phyloP scores from a whole-genome alignment of 2,329 filamentous ascomycete species.

The Chlorencoelia australis region DNA sequence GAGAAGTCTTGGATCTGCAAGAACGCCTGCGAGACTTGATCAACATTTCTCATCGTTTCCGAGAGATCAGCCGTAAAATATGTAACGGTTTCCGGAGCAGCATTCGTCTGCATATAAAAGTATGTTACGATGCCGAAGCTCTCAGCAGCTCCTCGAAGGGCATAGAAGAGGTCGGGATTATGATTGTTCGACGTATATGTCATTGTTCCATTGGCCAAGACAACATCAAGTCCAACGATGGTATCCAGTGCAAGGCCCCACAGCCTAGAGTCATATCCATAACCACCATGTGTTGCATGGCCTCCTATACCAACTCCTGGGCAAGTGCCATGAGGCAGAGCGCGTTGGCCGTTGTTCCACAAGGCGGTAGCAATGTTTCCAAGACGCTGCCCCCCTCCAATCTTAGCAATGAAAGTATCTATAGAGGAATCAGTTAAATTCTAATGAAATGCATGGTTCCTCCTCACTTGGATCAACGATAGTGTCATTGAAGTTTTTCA shows the following conservation, averaged over 20 bases:
- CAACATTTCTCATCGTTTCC: slow-evolving; percentile 10
- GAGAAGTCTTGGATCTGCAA: slow-evolving; percentile 32
- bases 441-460: rapidly evolving
- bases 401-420: slow-evolving; percentile 17
- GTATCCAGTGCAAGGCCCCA: slow-evolving; percentile 6
- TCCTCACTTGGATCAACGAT: slow-evolving; percentile 33
- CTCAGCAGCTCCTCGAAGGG: slow-evolving; percentile 27
- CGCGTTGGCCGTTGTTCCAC: slow-evolving; percentile 27
- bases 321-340: slow-evolving; percentile 18
- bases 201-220: slow-evolving; percentile 29
- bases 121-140: slow-evolving; percentile 28
- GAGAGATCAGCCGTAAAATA: slow-evolving; percentile 17
- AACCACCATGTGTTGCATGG: slow-evolving; percentile 4
- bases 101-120: slow-evolving; percentile 26
- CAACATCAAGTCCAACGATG: slow-evolving; percentile 30
- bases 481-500: slow-evolving; percentile 42
- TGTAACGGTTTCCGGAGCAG: slow-evolving; percentile 24
- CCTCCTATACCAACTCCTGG: slow-evolving; percentile 3
- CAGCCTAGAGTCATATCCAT: slow-evolving; percentile 2
- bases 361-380: slow-evolving; percentile 33
- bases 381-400: slow-evolving; percentile 33
- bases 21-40: slow-evolving; percentile 24
- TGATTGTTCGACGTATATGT: slow-evolving; percentile 16
- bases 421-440: no score
- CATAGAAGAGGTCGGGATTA: slow-evolving; percentile 24